These are phyloP conservation scores for Cucurbita moschata DNA, from an alignment of 306 rosid species.

Conservation along the genomic window DNA sequence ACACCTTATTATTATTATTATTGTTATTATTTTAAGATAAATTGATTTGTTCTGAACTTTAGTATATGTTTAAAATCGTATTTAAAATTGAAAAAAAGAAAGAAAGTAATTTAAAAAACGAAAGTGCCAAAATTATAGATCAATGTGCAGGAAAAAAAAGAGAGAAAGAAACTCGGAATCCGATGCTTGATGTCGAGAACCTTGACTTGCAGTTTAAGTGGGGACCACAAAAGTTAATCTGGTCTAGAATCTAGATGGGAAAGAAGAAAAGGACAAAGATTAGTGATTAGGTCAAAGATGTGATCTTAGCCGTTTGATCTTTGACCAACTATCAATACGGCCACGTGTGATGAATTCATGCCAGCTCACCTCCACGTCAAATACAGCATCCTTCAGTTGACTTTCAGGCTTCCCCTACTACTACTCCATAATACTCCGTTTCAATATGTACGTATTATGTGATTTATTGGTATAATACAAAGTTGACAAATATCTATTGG, in stretches of 20 bases:
- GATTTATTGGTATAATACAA: no score
- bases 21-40: no score
- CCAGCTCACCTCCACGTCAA: not conserved
- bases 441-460: no score
- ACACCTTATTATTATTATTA: no score
- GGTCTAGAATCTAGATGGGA: not conserved
- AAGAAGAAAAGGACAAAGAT: not conserved
- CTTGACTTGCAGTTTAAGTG: not conserved
- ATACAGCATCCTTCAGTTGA: not conserved
- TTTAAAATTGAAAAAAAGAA: no score
- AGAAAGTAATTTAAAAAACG: not conserved
- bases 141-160: not conserved
- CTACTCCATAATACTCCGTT: not conserved
- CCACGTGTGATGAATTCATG: not conserved
- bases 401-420: not conserved
- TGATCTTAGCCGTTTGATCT: not conserved
- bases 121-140: not conserved
- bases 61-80: no score
- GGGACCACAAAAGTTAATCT: not conserved
- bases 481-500: no score
- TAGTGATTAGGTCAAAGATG: not conserved
- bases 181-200: slow-evolving; percentile 1
- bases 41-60: no score
- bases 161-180: not conserved
- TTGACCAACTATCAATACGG: not conserved